phyloP scores from a whole-genome alignment of 148 eudicot species.

The Polygonum aviculare region DNA sequence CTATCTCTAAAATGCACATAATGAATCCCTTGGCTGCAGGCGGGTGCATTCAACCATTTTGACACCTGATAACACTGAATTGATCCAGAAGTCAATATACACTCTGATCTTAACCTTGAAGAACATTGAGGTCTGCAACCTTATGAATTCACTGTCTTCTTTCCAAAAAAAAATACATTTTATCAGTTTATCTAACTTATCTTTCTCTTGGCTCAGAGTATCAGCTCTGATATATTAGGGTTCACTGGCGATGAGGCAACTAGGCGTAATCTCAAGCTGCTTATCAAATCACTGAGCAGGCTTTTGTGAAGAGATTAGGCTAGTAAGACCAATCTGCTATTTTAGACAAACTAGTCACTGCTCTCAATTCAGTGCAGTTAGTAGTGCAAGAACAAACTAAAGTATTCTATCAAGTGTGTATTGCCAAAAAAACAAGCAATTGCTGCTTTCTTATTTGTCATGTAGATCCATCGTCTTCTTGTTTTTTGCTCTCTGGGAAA shows the following conservation, averaged over 20 bases:
- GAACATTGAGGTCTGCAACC: slow-evolving; percentile 60
- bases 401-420: background rate
- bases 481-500: background rate
- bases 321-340: background rate
- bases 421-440: background rate
- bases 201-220: slow-evolving; percentile 43
- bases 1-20: background rate
- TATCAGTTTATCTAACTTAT: background rate
- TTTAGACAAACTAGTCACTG: background rate
- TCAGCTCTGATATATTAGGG: slow-evolving; percentile 79
- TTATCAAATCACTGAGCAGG: slow-evolving; percentile 93
- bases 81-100: slow-evolving; percentile 84
- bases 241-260: slow-evolving; percentile 94
- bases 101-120: slow-evolving; percentile 76
- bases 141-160: background rate
- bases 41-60: slow-evolving; percentile 66
- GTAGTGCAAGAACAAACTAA: background rate
- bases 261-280: slow-evolving; percentile 62
- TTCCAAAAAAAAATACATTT: background rate
- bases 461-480: background rate
- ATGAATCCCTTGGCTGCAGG: slow-evolving; percentile 27
- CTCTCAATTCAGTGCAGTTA: background rate
- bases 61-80: slow-evolving; percentile 91
- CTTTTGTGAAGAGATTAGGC: slow-evolving; percentile 34
- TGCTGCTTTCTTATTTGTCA: background rate